Evolutionary conservation across 257 asterid genomes (phyloP), one percentile per base, ranked within the genome.

Genomic region (Striga asiatica): DNA sequence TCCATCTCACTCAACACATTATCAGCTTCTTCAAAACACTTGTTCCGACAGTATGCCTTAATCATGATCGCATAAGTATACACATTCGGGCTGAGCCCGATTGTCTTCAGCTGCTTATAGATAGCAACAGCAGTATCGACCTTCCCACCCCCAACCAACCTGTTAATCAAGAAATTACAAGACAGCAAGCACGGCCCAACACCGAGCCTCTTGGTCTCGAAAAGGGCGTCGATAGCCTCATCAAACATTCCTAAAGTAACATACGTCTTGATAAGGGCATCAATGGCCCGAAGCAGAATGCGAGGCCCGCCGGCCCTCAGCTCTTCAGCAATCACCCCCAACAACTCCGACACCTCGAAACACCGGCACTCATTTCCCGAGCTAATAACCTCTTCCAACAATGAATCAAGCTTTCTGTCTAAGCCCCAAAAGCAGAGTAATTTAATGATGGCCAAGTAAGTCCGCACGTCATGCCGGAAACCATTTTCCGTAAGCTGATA

Each of bases 11-110:
- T 39, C 47, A 83, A 69, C 55, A 85, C 76, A 29, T 57, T 32
- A 3, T 13, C 39, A 52, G 86, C 96, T 71, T 83, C 87, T 60
- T 57, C 78, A 57, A 81, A 56, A 50, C 45, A 19, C 18, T 88
- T 84, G 17, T 70, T 58, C 56, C 68, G 74, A 69, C 86, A 74
- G 50, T 67, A 73, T 1, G 84, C 98, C 74, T 85, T 86, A 50
- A 89, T 64, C 67, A 73, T 60, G 69, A 86, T 83, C 31, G 76
- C 88, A 19, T 85, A 89, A 25, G 95, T 89, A 73, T 81, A 86
- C 17, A 77, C 74, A 70, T 89, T 80, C 0, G 95, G 94, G 39
- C 39, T 71, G 54, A 78, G 61, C 19, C 79, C 93, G 53, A 78
- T 69, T 60, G 56, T 50, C 70, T 58, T 67, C 52, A 86, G 53